These are phyloP conservation scores for Apiotrichum veenhuisii DNA, from an alignment of 1,284 basidiomycete species.

Conservation along the genomic window DNA sequence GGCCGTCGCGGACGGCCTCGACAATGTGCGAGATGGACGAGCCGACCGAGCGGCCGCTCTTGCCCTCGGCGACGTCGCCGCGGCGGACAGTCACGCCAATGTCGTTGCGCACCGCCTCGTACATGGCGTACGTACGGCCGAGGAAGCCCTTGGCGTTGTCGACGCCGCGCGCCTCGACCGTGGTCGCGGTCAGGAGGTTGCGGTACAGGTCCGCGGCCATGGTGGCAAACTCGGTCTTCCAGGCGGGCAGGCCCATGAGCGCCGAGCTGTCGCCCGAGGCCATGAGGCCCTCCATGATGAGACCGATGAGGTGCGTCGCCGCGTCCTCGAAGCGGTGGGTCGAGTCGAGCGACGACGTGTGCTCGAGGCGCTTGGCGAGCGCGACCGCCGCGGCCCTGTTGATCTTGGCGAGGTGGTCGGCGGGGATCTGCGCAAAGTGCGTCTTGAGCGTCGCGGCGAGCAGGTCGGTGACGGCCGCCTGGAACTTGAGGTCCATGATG, in stretches of 20 bases:
- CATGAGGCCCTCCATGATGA: slow-evolving; percentile 14
- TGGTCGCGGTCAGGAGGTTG: slow-evolving; percentile 7
- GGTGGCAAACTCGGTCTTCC: slow-evolving; percentile 13
- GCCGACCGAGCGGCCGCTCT: slow-evolving; percentile 9
- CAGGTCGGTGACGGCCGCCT: slow-evolving; percentile 11
- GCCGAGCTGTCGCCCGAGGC: slow-evolving; percentile 2
- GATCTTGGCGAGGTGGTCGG: slow-evolving; percentile 8
- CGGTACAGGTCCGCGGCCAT: slow-evolving; percentile 11
- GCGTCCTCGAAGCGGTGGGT: slow-evolving; percentile 17
- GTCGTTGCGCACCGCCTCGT: slow-evolving; percentile 13
- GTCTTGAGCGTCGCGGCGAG: slow-evolving; percentile 9
- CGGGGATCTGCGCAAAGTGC: slow-evolving; percentile 11
- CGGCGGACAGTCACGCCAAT: slow-evolving; percentile 16
- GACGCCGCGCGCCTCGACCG: neutral
- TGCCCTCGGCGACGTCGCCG: slow-evolving; percentile 19
- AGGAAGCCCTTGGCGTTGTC: slow-evolving; percentile 10
- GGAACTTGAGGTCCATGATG: slow-evolving; percentile 16
- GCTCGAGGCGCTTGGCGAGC: slow-evolving; percentile 17
- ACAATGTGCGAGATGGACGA: slow-evolving; percentile 12
- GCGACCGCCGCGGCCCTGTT: slow-evolving; percentile 8
- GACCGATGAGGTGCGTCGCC: slow-evolving; percentile 13
- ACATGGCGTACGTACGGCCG: slow-evolving; percentile 11
- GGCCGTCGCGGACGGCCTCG: slow-evolving; percentile 20
- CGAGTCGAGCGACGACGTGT: slow-evolving; percentile 16
- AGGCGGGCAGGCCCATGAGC: slow-evolving; percentile 4